Conservation (phyloP, 805 yeast genomes). For the Kodamaea neixiangensis region DNA sequence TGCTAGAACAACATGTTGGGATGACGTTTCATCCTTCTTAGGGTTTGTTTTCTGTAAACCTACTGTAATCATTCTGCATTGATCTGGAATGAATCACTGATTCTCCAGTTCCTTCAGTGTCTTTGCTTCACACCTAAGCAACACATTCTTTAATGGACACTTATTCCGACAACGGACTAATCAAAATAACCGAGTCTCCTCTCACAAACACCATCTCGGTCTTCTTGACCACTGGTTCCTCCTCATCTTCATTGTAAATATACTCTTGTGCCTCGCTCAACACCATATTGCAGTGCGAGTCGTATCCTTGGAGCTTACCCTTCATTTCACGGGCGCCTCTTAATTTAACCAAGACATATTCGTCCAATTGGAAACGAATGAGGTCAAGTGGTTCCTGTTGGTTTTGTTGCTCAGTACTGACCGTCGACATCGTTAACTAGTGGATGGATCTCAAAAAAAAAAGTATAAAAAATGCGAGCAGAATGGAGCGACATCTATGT, state of each 20-base stretch:
- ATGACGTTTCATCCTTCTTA: not conserved
- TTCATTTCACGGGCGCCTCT: conserved; percentile 92
- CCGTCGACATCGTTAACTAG: conserved; percentile 29
- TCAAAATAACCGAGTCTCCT: conserved; percentile 94
- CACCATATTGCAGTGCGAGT: conserved; percentile 95
- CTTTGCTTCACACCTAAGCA: not conserved
- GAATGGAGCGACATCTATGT: not conserved
- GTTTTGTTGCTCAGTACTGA: conserved; percentile 33
- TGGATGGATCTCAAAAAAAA: not conserved
- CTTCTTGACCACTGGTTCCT: conserved; percentile 50
- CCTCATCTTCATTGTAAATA: conserved; percentile 55
- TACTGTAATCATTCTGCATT: not conserved
- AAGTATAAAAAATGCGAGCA: not conserved
- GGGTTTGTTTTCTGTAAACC: not conserved
- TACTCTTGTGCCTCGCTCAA: conserved; percentile 91
- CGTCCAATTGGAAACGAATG: conserved; percentile 83
- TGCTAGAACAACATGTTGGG: not conserved
- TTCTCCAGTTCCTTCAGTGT: not conserved
- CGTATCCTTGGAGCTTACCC: conserved; percentile 91
- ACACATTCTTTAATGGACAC: not conserved
- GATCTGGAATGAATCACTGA: not conserved
- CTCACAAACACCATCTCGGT: conserved; percentile 93
- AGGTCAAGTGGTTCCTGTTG: conserved; percentile 81
- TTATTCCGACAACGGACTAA: conserved; percentile 45
- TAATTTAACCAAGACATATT: conserved; percentile 79